A percentile compares a stretch with the other conserved stretches of the same genome.
Conservation (phyloP, 2,329 filamentous ascomycete species). For the Plenodomus tracheiphilus region DNA sequence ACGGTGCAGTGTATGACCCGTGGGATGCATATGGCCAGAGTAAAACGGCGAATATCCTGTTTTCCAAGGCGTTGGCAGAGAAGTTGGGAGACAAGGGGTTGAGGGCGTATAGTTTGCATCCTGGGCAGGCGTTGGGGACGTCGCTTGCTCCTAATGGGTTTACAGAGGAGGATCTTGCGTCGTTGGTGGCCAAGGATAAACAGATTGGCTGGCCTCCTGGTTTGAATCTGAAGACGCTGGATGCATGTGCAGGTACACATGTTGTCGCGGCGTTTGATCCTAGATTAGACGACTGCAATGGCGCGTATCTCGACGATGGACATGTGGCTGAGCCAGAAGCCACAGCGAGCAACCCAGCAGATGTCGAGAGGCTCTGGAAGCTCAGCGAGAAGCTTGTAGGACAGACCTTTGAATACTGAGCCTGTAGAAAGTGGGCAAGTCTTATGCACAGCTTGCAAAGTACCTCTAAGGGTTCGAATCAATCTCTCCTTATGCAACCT, state of each 20-base stretch:
- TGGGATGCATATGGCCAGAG: constrained; percentile 56
- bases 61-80: constrained; percentile 25
- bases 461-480: not conserved
- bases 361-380: constrained; percentile 37
- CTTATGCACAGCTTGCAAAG: not conserved
- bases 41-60: constrained; percentile 56
- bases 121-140: constrained; percentile 31
- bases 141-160: constrained; percentile 20
- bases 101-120: constrained; percentile 35
- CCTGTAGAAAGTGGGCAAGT: too few species aligned
- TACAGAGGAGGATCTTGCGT: constrained; percentile 25
- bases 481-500: not conserved
- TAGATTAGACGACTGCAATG: constrained; percentile 27
- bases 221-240: constrained; percentile 28
- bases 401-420: constrained; percentile 30
- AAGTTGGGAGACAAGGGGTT: constrained; percentile 28
- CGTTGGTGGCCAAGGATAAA: constrained; percentile 17
- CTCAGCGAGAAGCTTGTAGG: constrained; percentile 39
- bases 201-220: constrained; percentile 23
- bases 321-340: constrained; percentile 22
- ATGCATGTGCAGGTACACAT: constrained; percentile 37
- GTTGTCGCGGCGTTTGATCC: constrained; percentile 37
- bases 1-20: constrained; percentile 45
- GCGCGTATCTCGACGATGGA: constrained; percentile 31
- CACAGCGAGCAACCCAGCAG: constrained; percentile 22